These are phyloP conservation scores for Calycina marina DNA, from an alignment of 2,329 filamentous ascomycete species.

Conservation along the genomic window DNA sequence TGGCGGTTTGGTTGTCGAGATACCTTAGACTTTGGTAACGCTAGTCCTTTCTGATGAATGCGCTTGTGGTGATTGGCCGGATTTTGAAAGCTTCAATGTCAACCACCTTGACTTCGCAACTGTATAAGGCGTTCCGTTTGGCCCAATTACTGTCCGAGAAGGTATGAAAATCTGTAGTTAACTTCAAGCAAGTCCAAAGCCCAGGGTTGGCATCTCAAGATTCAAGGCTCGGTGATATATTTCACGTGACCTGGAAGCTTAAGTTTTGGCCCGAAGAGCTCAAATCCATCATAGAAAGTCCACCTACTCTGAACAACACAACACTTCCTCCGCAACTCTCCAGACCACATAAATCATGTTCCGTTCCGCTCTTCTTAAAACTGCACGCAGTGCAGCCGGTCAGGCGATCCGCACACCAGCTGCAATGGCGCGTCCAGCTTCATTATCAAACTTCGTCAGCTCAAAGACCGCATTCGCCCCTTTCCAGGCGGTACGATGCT, in stretches of 20 bases:
- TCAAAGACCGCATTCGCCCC: slow-evolving; percentile 48
- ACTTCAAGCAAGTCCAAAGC: too few relatives aligned
- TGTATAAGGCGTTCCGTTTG: too few relatives aligned
- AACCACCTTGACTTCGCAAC: background rate
- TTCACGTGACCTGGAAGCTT: slow-evolving; percentile 12
- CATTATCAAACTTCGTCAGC: slow-evolving; percentile 43
- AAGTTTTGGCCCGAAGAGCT: slow-evolving; percentile 2
- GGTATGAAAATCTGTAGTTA: too few relatives aligned
- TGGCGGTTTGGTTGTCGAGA: slow-evolving; percentile 14
- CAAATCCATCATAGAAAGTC: too few relatives aligned
- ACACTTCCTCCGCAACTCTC: slow-evolving; percentile 5
- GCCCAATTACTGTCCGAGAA: too few relatives aligned
- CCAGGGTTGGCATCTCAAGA: too few relatives aligned
- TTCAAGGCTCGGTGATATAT: too few relatives aligned
- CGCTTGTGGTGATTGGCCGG: slow-evolving; percentile 11
- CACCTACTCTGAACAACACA: slow-evolving; percentile 9
- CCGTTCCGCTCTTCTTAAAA: slow-evolving; percentile 72
- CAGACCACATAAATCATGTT: slow-evolving; percentile 47
- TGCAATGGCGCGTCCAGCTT: slow-evolving; percentile 44
- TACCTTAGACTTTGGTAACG: slow-evolving; percentile 1
- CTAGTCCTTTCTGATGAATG: slow-evolving; percentile 1
- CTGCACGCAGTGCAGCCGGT: slow-evolving; percentile 40
- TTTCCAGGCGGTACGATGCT: slow-evolving; percentile 63
- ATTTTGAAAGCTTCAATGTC: slow-evolving; percentile 10
- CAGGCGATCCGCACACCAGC: slow-evolving; percentile 34